Evolutionary conservation across 805 yeast genomes (phyloP).

Genomic region (Saturnispora dispora): DNA sequence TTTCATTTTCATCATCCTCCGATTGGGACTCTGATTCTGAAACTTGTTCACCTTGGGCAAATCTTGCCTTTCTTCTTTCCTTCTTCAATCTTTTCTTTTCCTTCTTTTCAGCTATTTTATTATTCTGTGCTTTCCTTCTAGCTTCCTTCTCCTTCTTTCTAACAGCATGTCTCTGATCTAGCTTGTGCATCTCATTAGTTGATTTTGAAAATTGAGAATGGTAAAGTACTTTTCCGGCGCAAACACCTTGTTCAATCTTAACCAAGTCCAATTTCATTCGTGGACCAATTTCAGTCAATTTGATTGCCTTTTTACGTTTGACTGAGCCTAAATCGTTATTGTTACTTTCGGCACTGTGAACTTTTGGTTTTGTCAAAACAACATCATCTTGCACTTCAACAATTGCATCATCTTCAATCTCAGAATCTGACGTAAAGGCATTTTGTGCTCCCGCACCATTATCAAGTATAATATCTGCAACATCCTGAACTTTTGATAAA

Average conservation of each 20-base stretch:
- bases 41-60: constrained; percentile 31
- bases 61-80: constrained; percentile 43
- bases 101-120: constrained; percentile 64
- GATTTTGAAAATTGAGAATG: constrained; percentile 66
- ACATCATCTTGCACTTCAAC: constrained; percentile 43
- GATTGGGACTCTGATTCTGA: constrained; percentile 13
- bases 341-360: constrained; percentile 7
- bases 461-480: constrained; percentile 75
- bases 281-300: constrained; percentile 89
- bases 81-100: constrained; percentile 67
- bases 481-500: constrained; percentile 57
- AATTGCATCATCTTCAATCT: constrained; percentile 83
- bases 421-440: constrained; percentile 76
- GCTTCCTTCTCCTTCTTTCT: constrained; percentile 54
- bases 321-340: constrained; percentile 13
- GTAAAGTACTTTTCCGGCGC: constrained; percentile 79
- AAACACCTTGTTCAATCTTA: constrained; percentile 89
- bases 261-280: constrained; percentile 64
- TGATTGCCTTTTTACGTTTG: constrained; percentile 70
- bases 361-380: constrained; percentile 19
- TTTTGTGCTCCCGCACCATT: constrained; percentile 54
- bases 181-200: constrained; percentile 44
- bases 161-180: constrained; percentile 60
- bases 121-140: constrained; percentile 72
- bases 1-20: constrained; percentile 21